Evolutionary conservation across 306 rosid genomes (phyloP), one percentile per base, ranked within the genome.

Genomic region (Crataegus laevigata): DNA sequence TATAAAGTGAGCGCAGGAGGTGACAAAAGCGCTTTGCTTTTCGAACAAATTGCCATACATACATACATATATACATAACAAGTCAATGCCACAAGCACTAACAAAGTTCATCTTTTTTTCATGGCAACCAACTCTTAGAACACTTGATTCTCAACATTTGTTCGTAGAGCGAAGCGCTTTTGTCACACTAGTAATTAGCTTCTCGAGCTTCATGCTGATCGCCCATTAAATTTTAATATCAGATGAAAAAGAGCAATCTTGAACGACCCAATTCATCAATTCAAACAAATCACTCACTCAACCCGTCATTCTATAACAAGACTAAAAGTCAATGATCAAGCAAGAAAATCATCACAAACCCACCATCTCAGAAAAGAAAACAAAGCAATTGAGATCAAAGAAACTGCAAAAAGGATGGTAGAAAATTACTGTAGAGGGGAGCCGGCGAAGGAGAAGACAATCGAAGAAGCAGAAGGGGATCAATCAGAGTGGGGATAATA

Each of bases 401-500:
- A 42, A 43, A 59, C n/a, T 21, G 22, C 13, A 78, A n/a, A 69
- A 21, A 72, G 26, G 58, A 26, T 62, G 43, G 34, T 1, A 68
- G 69, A 65, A 19, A 51, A 5, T 73, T 78, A 82, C 80, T 47
- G 82, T 78, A 54, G 75, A 81, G 59, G 57, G 42, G 14, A 13
- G 40, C 22, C 13, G 40, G 42, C 7, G 14, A 68, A n/a, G 28
- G 43, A 3, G 40, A 12, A 52, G 28, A 18, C 66, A 36, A 42
- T 47, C 13, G 47, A 75, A 11, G 38, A 47, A n/a, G 15, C 8
- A 26, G 19, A 38, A 4, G 2, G 64, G 11, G 66, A 54, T 89
- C 91, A 90, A 74, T 88, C 96, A 21, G 91, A 88, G 45, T 88
- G 96, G 28, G 93, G 75, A 25, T 83, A 72, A 77, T 90, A 79